Base-by-base conservation (phyloP, 1,139 yeast genomes). In the Candida tunisiensis region DNA sequence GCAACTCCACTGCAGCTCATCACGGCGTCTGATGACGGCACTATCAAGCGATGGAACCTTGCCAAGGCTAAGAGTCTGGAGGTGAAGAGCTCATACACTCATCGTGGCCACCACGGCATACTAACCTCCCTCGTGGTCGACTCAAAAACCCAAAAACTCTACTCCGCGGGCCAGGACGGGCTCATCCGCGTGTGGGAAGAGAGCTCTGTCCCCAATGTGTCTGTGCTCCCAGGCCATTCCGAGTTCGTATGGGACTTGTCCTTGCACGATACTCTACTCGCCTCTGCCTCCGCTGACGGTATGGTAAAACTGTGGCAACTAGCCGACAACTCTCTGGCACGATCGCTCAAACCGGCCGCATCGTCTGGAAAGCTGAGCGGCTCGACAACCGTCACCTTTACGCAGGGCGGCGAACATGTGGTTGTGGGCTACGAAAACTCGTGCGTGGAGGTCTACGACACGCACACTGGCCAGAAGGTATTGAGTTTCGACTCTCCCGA, bases 341-440 rank as follows among this genome's bases (percentile, higher is more conserved):
- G 5, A 8, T 10, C 19, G 11, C 25, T 15, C 7, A 23, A 16
- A 6, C 19, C 19, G 13, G 18, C 16, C 6, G 12, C 16, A 8
- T 19, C 6, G 10, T 19, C 10, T 12, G 11, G 6, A 19, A n/a
- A 7, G 21, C 21, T 7, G 6, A 9, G 10, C 8, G 10, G 6
- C 10, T 11, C 19, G 9, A 15, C 7, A 7, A 12, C 25, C 14
- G 17, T 19, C 12, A 8, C 4, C 10, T 23, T 17, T 14, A 19
- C 30, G 16, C 27, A 28, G 10, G 39, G 37, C 19, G 30, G 31
- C 18, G 29, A 30, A 10, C 25, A 26, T 18, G 28, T 44, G 5
- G 36, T 37, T 15, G 42, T 40, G 4, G 49, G 47, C 8, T 43
- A 38, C 31, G 40, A 34, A 17, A 44, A 47, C 26, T 37, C 40